Percentiles rank a stretch among this genome's conserved stretches.
These are phyloP conservation scores for Lipomyces lipofer DNA, from an alignment of 805 yeast species.

Conservation along the genomic window DNA sequence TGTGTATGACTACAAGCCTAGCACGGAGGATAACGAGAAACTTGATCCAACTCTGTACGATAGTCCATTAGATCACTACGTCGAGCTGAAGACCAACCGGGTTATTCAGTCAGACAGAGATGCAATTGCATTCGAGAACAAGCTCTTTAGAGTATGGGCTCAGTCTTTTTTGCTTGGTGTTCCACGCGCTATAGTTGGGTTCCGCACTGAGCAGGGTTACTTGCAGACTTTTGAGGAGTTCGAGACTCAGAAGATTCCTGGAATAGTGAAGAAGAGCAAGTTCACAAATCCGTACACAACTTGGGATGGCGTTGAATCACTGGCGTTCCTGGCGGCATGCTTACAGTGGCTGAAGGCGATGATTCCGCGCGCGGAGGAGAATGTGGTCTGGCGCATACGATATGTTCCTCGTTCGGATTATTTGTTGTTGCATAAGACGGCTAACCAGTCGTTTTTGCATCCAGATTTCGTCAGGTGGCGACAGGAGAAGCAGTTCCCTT, in stretches of 20 bases:
- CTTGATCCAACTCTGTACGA: constrained; percentile 30
- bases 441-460: constrained; percentile 19
- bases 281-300: constrained; percentile 34
- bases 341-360: constrained; percentile 70
- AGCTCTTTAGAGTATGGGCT: constrained; percentile 83
- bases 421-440: constrained; percentile 16
- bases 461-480: constrained; percentile 30
- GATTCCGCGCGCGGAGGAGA: constrained; percentile 45
- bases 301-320: constrained; percentile 72
- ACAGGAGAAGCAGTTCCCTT: too few species aligned
- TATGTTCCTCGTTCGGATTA: constrained; percentile 39
- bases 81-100: constrained; percentile 76
- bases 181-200: constrained; percentile 79
- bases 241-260: constrained; percentile 76
- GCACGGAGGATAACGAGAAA: constrained; percentile 32
- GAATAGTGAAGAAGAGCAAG: constrained; percentile 55
- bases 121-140: constrained; percentile 68
- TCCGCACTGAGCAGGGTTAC: constrained; percentile 70
- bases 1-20: constrained; percentile 76
- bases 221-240: constrained; percentile 71
- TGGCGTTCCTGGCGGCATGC: constrained; percentile 84
- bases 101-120: constrained; percentile 57
- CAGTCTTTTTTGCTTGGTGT: constrained; percentile 89
- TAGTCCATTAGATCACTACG: constrained; percentile 68
- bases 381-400: constrained; percentile 55